Evolutionary conservation across 768 basidiomycete genomes (phyloP), one percentile per base, ranked within the genome.

Genomic region (Tubosaeta brunneosetosa): DNA sequence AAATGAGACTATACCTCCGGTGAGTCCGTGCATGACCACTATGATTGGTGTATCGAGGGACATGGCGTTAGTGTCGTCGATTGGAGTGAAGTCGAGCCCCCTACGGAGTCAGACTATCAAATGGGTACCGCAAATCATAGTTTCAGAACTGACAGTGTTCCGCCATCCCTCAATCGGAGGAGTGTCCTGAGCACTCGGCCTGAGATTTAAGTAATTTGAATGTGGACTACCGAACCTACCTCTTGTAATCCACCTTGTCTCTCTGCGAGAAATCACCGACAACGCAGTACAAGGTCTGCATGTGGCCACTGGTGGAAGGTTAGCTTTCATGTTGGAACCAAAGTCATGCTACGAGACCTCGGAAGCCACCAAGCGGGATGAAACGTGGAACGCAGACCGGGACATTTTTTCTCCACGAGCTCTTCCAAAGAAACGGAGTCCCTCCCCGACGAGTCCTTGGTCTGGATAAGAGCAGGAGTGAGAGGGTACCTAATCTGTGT

Each of bases 311-410:
- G 43, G 17, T 25, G 36, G 44, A 47, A 32, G 6, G 46, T 71
- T 22, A 69, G 55, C 32, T 31, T 50, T 42, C n/a, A 19, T 32
- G 44, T 48, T 33, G 19, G 22, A 44, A 48, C 41, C 17, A 19
- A 26, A 33, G 10, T 13, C 36, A 37, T 14, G 29, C 34, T 34
- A 47, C 57, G 43, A 45, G 46, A 69, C 68, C 64, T 70, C 13
- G 69, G 61, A 49, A 69, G 64, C 68, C 68, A 69, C 68, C 68
- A 69, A 19, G 57, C 61, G 13, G 69, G 68, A 36, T 44, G 56
- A 43, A 71, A 69, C 54, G 54, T 42, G 49, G 64, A 62, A 50
- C 44, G 47, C 38, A 69, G 48, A 40, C 62, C 66, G 17, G 68
- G 68, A 46, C 68, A 69, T 51, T 55, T 59, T 44, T 58, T 56